Percentiles rank a stretch among this genome's conserved stretches.
These are phyloP conservation scores for Globisporangium nagaii DNA, from an alignment of 352 stramenopile genomes.

Conservation along the genomic window DNA sequence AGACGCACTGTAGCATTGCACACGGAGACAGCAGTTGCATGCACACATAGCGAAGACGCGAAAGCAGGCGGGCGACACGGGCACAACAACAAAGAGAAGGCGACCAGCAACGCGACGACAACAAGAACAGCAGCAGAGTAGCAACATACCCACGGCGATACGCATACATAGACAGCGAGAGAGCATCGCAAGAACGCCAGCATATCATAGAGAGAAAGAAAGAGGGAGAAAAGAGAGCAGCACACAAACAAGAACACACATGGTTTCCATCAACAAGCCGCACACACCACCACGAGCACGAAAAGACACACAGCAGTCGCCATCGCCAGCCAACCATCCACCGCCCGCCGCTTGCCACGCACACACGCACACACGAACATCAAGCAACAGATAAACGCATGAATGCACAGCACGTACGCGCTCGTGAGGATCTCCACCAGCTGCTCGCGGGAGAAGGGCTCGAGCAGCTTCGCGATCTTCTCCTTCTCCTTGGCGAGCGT, in stretches of 20 bases:
- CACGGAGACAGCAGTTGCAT: background rate
- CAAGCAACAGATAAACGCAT: constrained; percentile 1
- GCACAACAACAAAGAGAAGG: background rate
- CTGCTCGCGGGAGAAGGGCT: constrained; percentile 54
- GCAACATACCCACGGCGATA: constrained; percentile 1
- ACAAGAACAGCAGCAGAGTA: background rate
- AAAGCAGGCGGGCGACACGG: background rate
- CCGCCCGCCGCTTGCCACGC: background rate
- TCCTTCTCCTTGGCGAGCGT: constrained; percentile 19
- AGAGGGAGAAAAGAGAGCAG: background rate
- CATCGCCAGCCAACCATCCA: background rate
- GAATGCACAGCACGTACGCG: constrained; percentile 71
- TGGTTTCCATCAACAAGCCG: constrained; percentile 5
- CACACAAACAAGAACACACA: constrained; percentile 1
- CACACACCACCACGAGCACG: background rate
- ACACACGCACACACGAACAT: constrained; percentile 2
- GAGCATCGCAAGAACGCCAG: too few species aligned
- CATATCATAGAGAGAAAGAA: background rate
- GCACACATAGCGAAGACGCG: background rate
- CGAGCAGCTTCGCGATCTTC: constrained; percentile 33
- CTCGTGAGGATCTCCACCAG: constrained; percentile 58
- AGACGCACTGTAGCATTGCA: constrained; percentile 29
- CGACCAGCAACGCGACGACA: background rate
- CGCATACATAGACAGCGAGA: constrained; percentile 1
- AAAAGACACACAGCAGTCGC: constrained; percentile 1